Evolutionary conservation across 2,329 filamentous ascomycete genomes (phyloP).

Genomic region (Paramyrothecium sp.): DNA sequence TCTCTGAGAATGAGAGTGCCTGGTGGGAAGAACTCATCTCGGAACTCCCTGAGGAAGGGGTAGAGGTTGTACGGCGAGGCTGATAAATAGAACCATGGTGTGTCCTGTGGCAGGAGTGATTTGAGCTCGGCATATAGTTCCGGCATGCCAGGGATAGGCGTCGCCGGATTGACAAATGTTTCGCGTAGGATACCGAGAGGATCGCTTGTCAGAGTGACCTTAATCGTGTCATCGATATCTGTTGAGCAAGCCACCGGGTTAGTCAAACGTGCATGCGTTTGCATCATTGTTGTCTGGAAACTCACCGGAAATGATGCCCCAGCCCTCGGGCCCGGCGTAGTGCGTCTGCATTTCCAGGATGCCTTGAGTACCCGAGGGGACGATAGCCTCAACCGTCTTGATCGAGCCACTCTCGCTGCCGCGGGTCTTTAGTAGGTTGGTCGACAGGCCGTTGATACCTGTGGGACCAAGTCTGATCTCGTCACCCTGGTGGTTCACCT

Average conservation of each 20-base stretch:
- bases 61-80: slow-evolving; percentile 95
- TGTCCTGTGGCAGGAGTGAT: slow-evolving; percentile 48
- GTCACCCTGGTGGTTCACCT: slow-evolving; percentile 54
- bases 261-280: no score
- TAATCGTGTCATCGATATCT: slow-evolving; percentile 96
- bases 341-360: slow-evolving; percentile 65
- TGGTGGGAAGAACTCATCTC: slow-evolving; percentile 66
- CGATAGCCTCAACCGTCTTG: slow-evolving; percentile 46
- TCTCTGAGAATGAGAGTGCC: slow-evolving; percentile 85
- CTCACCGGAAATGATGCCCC: slow-evolving; percentile 75
- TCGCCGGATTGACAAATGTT: slow-evolving; percentile 77
- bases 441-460: slow-evolving; percentile 69
- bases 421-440: slow-evolving; percentile 56
- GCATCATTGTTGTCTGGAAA: background rate
- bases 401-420: slow-evolving; percentile 41
- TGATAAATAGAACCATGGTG: slow-evolving; percentile 89
- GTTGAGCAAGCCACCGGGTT: slow-evolving; percentile 8
- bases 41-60: slow-evolving; percentile 76
- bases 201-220: slow-evolving; percentile 79
- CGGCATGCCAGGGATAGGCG: slow-evolving; percentile 77
- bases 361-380: slow-evolving; percentile 52
- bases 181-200: slow-evolving; percentile 77
- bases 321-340: slow-evolving; percentile 75
- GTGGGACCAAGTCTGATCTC: slow-evolving; percentile 64
- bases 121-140: slow-evolving; percentile 73